Conservation (phyloP, 768 basidiomycete genomes). For the Jaapia argillacea region DNA sequence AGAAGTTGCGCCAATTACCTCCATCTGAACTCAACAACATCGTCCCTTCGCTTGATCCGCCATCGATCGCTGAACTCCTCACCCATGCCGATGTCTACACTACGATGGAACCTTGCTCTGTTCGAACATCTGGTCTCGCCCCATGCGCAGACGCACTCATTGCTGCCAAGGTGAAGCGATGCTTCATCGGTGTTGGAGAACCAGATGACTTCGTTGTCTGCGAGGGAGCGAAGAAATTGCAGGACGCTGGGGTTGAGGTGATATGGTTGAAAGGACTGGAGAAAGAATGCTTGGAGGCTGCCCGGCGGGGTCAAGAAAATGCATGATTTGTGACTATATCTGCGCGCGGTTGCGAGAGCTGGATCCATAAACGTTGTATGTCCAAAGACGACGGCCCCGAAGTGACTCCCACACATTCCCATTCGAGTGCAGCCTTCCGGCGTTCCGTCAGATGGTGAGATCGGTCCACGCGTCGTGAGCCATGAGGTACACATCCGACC, state of each 20-base stretch:
- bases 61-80: conserved; percentile 40
- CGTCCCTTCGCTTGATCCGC: conserved; percentile 24
- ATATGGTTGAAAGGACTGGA: conserved; percentile 70
- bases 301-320: conserved; percentile 44
- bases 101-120: conserved; percentile 93
- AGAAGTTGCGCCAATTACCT: conserved; percentile 49
- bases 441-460: too few relatives aligned
- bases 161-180: conserved; percentile 54
- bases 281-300: conserved; percentile 69
- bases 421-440: too few relatives aligned
- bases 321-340: too few relatives aligned
- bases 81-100: conserved; percentile 73
- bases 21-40: conserved; percentile 30
- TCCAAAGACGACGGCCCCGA: too few relatives aligned
- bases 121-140: conserved; percentile 76
- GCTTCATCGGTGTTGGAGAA: conserved; percentile 85
- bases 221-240: conserved; percentile 71
- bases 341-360: too few relatives aligned
- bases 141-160: conserved; percentile 85
- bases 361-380: too few relatives aligned
- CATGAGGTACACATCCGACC: too few relatives aligned
- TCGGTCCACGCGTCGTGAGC: too few relatives aligned
- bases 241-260: conserved; percentile 62
- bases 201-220: conserved; percentile 93
- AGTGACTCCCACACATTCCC: too few relatives aligned